A percentile compares a stretch with the other conserved stretches of the same genome.
Conservation (phyloP, 148 eudicot species). For the Rhododendron henanense region DNA sequence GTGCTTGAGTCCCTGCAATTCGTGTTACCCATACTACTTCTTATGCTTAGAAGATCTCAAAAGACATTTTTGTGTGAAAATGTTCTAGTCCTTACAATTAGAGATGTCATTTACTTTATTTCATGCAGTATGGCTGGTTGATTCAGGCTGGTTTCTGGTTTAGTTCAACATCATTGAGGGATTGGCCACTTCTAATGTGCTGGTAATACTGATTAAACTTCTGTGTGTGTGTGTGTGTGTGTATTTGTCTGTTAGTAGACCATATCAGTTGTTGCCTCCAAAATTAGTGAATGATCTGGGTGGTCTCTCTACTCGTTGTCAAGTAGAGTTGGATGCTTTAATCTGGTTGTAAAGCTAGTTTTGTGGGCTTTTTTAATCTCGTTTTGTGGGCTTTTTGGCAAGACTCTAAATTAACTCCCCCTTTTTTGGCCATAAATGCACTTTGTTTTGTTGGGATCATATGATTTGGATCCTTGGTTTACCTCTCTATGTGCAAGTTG, state of each 20-base stretch:
- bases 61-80: neutral
- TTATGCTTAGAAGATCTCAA: neutral
- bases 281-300: neutral
- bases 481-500: neutral
- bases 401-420: neutral
- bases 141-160: slow-evolving; percentile 89
- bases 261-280: neutral
- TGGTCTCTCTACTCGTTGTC: neutral
- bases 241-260: neutral
- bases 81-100: neutral
- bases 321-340: neutral
- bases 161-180: slow-evolving; percentile 78
- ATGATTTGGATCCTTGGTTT: neutral
- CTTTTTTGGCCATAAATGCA: neutral
- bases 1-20: neutral
- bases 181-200: slow-evolving; percentile 97
- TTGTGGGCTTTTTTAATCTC: neutral
- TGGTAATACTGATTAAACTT: slow-evolving; percentile 48
- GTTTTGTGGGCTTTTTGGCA: neutral
- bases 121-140: slow-evolving; percentile 85
- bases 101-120: slow-evolving; percentile 8
- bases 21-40: neutral
- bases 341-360: neutral
- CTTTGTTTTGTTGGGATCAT: neutral
- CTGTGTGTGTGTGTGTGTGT: neutral